Conservation (phyloP, 129 eudicot genomes). For the Flaveria bidentis region DNA sequence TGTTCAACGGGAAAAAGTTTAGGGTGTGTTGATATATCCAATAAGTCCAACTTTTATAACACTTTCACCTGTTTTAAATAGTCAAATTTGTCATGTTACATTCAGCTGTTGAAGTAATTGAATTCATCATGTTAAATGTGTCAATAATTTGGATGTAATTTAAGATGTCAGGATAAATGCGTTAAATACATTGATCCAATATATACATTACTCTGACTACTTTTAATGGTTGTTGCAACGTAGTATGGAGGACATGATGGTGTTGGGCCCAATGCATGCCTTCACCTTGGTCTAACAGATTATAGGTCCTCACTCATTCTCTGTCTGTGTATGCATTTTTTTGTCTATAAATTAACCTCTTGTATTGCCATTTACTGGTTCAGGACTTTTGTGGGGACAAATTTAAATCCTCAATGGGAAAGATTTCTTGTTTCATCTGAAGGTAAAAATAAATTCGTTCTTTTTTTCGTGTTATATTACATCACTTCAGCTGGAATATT, state of each 20-base stretch:
- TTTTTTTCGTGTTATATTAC: background rate
- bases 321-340: background rate
- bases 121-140: background rate
- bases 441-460: conserved; percentile 47
- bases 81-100: conserved; percentile 3
- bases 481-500: conserved; percentile 14
- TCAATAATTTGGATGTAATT: conserved; percentile 14
- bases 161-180: background rate
- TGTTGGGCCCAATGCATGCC: conserved; percentile 42
- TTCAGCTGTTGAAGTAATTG: background rate
- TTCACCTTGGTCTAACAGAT: conserved; percentile 96
- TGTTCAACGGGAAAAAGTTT: conserved; percentile 85
- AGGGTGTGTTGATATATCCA: conserved; percentile 59
- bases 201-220: conserved; percentile 3
- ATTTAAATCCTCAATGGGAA: conserved; percentile 88
- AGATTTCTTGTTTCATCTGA: conserved; percentile 72
- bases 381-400: conserved; percentile 98
- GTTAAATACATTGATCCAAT: too few species aligned
- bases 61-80: conserved; percentile 10
- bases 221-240: conserved; percentile 23
- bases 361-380: conserved; percentile 25
- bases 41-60: background rate
- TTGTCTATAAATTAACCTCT: background rate
- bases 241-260: conserved; percentile 77
- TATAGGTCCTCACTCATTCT: conserved; percentile 62